Evolutionary conservation across 2,329 filamentous ascomycete species (phyloP).

Genomic region (Colletotrichum acutatum): DNA sequence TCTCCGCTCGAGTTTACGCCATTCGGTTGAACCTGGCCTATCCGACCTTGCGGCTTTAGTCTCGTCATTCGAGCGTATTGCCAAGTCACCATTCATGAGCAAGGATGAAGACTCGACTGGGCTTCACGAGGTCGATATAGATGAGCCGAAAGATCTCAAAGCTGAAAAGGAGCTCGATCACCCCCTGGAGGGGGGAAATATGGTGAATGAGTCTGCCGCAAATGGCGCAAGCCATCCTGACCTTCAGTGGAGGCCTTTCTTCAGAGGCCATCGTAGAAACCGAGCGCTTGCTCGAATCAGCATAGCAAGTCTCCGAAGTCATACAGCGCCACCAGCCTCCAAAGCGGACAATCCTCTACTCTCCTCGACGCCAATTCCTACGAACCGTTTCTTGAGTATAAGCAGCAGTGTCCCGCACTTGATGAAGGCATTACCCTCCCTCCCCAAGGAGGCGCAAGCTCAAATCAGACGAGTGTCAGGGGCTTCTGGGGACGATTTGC

Average conservation of each 20-base stretch:
- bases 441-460: constrained; percentile 48
- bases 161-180: neutral
- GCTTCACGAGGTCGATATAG: neutral
- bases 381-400: constrained; percentile 54
- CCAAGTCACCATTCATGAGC: constrained; percentile 39
- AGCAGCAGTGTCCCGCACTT: constrained; percentile 62
- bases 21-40: constrained; percentile 39
- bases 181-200: too few relatives aligned
- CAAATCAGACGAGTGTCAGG: neutral
- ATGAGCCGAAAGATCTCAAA: constrained; percentile 12
- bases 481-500: constrained; percentile 5
- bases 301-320: constrained; percentile 23
- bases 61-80: constrained; percentile 43
- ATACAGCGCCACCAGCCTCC: neutral
- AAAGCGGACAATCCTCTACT: constrained; percentile 43
- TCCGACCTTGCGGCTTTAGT: constrained; percentile 44
- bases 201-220: neutral
- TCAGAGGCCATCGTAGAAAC: constrained; percentile 42
- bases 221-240: neutral
- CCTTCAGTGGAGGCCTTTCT: neutral
- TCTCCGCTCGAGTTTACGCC: constrained; percentile 22
- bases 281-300: constrained; percentile 40
- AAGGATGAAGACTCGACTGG: constrained; percentile 31
- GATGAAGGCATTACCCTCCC: constrained; percentile 62
- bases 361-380: constrained; percentile 61